A percentile compares a stretch with the other conserved stretches of the same genome.
These are phyloP conservation scores for Ogataea ramenticola DNA, from an alignment of 805 yeast genomes.

Conservation along the genomic window DNA sequence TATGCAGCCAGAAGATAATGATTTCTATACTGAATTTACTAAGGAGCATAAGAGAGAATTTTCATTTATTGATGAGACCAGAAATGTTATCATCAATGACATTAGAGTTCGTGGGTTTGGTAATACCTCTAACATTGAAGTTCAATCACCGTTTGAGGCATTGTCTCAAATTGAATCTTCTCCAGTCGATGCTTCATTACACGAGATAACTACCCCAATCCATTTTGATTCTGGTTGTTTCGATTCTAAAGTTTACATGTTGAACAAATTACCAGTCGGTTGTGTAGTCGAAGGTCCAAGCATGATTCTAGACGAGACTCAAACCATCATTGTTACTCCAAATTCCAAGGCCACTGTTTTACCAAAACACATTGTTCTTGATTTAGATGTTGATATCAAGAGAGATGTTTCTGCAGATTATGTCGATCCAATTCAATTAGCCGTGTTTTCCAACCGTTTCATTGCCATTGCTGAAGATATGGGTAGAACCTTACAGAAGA, in stretches of 20 bases:
- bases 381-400: conserved; percentile 6
- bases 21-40: conserved; percentile 37
- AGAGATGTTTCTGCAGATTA: conserved; percentile 33
- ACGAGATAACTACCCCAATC: neutral
- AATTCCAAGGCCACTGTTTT: conserved; percentile 16
- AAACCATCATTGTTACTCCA: conserved; percentile 25
- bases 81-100: conserved; percentile 57
- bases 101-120: conserved; percentile 32
- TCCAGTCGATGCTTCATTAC: neutral
- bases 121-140: conserved; percentile 29
- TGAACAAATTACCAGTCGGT: conserved; percentile 17
- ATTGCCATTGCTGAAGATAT: conserved; percentile 38
- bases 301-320: conserved; percentile 23
- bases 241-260: conserved; percentile 13
- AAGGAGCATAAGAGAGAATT: conserved; percentile 55
- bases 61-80: conserved; percentile 53
- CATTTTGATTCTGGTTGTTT: conserved; percentile 18
- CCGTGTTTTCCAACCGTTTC: conserved; percentile 36
- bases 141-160: neutral
- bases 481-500: conserved; percentile 34
- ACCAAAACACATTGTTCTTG: conserved; percentile 20
- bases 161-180: neutral
- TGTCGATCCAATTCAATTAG: conserved; percentile 32
- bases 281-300: conserved; percentile 17
- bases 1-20: conserved; percentile 20